Evolutionary conservation across 805 yeast species (phyloP).

Genomic region (Yarrowia bubula): DNA sequence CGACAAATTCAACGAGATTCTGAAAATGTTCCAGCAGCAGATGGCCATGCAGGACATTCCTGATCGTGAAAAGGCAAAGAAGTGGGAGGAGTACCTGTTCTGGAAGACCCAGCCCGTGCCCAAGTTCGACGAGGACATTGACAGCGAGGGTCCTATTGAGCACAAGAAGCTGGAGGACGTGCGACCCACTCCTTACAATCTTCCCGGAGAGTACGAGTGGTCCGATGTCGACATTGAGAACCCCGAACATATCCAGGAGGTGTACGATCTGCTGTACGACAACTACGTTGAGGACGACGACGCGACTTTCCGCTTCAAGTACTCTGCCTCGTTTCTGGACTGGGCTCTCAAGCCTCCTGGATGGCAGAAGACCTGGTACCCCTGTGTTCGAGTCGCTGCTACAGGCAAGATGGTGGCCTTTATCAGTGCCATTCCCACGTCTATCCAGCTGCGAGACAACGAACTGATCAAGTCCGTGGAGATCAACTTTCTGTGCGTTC

Average conservation of each 20-base stretch:
- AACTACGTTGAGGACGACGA: slow-evolving; percentile 95
- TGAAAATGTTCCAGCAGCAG: slow-evolving; percentile 28
- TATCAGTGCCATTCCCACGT: slow-evolving; percentile 84
- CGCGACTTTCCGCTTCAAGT: slow-evolving; percentile 87
- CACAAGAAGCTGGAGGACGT: slow-evolving; percentile 65
- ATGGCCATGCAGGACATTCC: slow-evolving; percentile 26
- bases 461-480: slow-evolving; percentile 57
- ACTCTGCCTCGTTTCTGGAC: slow-evolving; percentile 73
- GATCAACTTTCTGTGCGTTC: slow-evolving; percentile 90
- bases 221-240: slow-evolving; percentile 64
- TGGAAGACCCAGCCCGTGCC: slow-evolving; percentile 98
- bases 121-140: slow-evolving; percentile 63
- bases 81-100: slow-evolving; percentile 87
- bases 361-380: slow-evolving; percentile 83
- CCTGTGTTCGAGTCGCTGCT: slow-evolving; percentile 83
- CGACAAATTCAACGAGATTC: slow-evolving; percentile 33
- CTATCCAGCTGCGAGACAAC: slow-evolving; percentile 57
- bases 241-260: slow-evolving; percentile 63
- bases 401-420: slow-evolving; percentile 83
- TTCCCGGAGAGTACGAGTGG: slow-evolving; percentile 87
- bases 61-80: slow-evolving; percentile 35
- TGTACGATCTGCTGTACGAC: slow-evolving; percentile 74
- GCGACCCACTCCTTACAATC: slow-evolving; percentile 64
- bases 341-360: slow-evolving; percentile 98
- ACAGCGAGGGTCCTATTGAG: slow-evolving; percentile 81